These are phyloP conservation scores for Carex scoparia DNA, from an alignment of 176 grass and related monocot species.

Conservation along the genomic window DNA sequence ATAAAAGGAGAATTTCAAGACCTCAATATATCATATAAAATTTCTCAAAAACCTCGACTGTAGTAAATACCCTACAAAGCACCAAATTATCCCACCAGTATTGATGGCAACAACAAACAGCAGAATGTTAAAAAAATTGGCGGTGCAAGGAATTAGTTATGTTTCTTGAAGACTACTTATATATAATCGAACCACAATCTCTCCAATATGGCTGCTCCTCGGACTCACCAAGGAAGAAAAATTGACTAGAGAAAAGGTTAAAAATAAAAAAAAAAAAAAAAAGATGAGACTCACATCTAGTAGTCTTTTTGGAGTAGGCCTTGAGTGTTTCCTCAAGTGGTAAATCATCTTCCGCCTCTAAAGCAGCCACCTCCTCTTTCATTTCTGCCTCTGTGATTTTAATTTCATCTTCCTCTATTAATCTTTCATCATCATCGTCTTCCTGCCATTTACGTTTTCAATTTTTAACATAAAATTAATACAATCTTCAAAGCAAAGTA, in stretches of 20 bases:
- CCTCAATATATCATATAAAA: not conserved
- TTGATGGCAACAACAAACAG: not conserved
- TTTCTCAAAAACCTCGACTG: not conserved
- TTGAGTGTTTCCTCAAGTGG: conserved; percentile 70
- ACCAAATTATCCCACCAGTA: too few relatives aligned
- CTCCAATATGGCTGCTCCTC: too few relatives aligned
- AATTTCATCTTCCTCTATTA: conserved; percentile 86
- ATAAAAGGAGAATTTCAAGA: not conserved
- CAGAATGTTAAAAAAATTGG: not conserved
- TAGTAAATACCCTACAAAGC: not conserved
- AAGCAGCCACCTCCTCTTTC: conserved; percentile 69
- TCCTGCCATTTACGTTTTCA: conserved; percentile 42
- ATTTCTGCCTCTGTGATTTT: conserved; percentile 72
- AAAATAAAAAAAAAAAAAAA: not conserved
- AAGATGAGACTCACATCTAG: conserved; percentile 7
- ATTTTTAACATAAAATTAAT: not conserved
- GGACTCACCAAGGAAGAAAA: not conserved
- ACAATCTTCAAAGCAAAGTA: not conserved
- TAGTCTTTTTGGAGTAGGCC: conserved; percentile 12
- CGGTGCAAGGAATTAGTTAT: not conserved
- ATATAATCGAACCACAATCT: too few relatives aligned
- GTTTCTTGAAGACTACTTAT: not conserved
- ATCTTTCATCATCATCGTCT: conserved; percentile 54
- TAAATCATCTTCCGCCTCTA: conserved; percentile 84
- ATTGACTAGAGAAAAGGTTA: not conserved